phyloP scores from a whole-genome alignment of 805 yeast species.

The Cyberlindnera veronae region DNA sequence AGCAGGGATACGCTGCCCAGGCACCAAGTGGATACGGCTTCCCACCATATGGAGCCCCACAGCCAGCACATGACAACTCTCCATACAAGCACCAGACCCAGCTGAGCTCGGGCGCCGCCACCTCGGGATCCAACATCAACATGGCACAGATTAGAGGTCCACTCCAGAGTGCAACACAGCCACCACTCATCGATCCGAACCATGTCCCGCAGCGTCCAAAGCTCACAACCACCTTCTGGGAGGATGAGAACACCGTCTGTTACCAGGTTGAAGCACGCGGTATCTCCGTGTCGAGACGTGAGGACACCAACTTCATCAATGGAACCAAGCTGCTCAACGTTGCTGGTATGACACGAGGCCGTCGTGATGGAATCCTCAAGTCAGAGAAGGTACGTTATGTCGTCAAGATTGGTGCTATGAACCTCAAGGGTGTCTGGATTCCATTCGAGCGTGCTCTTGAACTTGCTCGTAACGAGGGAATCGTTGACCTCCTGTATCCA shows the following conservation, averaged over 20 bases:
- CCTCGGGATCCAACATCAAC: slow-evolving; percentile 13
- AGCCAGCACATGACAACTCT: slow-evolving; percentile 7
- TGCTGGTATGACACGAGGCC: slow-evolving; percentile 70
- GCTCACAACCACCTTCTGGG: slow-evolving; percentile 74
- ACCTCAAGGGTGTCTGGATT: slow-evolving; percentile 72
- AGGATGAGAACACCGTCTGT: slow-evolving; percentile 67
- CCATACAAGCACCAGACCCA: slow-evolving; percentile 9
- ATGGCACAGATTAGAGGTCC: slow-evolving; percentile 18
- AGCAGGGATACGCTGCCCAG: slow-evolving; percentile 2
- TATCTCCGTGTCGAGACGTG: slow-evolving; percentile 63
- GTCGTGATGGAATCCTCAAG: slow-evolving; percentile 67
- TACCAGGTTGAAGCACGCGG: slow-evolving; percentile 71
- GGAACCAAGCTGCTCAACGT: slow-evolving; percentile 68
- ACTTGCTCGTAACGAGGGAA: slow-evolving; percentile 66
- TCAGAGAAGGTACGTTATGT: slow-evolving; percentile 65
- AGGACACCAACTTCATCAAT: slow-evolving; percentile 69
- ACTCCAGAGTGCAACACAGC: slow-evolving; percentile 17
- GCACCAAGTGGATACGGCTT: slow-evolving; percentile 9
- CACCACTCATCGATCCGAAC: slow-evolving; percentile 25
- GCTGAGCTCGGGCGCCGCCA: slow-evolving; percentile 4
- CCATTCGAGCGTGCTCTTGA: slow-evolving; percentile 70
- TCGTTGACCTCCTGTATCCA: slow-evolving; percentile 54
- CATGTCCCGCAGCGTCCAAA: slow-evolving; percentile 41
- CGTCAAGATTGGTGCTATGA: slow-evolving; percentile 74
- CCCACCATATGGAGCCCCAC: slow-evolving; percentile 14